A percentile compares a stretch with the other conserved stretches of the same genome.
Conservation (phyloP, 2,329 filamentous ascomycete genomes). For the Herpotrichia juniperi region DNA sequence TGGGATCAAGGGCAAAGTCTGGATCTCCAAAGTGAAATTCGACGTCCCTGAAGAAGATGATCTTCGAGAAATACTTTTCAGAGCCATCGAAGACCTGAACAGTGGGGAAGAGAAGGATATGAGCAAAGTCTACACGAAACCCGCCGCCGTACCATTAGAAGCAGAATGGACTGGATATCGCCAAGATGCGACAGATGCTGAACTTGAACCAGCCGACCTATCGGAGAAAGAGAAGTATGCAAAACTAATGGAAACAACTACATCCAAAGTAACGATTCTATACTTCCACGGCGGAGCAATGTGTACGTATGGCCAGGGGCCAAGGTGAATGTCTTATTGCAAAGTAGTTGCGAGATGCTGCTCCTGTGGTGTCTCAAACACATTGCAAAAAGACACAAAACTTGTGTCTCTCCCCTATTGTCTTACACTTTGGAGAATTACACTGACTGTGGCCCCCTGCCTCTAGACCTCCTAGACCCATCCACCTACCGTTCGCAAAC, state of each 20-base stretch:
- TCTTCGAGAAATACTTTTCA: slow-evolving; percentile 61
- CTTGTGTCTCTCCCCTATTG: no score
- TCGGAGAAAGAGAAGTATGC: slow-evolving; percentile 69
- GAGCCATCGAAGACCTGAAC: slow-evolving; percentile 63
- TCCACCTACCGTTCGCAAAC: slow-evolving; percentile 65
- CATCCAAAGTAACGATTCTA: slow-evolving; percentile 67
- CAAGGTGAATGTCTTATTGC: no score
- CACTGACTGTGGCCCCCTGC: no score
- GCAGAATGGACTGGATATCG: slow-evolving; percentile 80
- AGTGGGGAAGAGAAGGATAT: slow-evolving; percentile 38
- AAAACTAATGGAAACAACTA: slow-evolving; percentile 71
- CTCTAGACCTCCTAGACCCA: slow-evolving; percentile 74
- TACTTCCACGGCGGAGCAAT: slow-evolving; percentile 81
- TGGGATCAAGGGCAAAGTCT: slow-evolving; percentile 77
- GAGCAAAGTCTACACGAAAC: slow-evolving; percentile 50
- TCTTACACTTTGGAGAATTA: no score
- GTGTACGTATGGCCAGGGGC: no score
- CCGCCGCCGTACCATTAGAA: slow-evolving; percentile 64
- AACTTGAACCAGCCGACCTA: slow-evolving; percentile 58
- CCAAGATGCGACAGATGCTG: slow-evolving; percentile 56
- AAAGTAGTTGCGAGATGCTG: no score
- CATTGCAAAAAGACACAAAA: no score
- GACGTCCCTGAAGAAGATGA: slow-evolving; percentile 62
- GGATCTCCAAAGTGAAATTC: slow-evolving; percentile 75
- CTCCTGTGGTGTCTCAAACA: no score